phyloP scores from a whole-genome alignment of 2,329 filamentous ascomycete genomes.

The Parafenestella ontariensis region DNA sequence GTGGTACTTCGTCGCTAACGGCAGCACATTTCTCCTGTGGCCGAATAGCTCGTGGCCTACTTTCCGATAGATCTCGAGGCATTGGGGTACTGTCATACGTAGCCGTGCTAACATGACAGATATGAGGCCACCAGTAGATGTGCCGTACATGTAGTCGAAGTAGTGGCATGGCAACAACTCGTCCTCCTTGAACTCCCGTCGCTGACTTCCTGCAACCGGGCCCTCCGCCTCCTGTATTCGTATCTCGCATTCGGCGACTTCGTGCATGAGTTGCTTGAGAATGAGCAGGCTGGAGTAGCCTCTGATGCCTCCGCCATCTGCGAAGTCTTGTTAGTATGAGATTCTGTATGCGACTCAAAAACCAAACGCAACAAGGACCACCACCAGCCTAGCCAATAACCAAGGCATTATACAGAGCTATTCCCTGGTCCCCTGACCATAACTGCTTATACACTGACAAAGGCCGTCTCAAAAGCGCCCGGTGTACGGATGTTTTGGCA shows the following conservation, averaged over 20 bases:
- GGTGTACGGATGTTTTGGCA: too few species aligned
- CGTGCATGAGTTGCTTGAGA: conserved; percentile 57
- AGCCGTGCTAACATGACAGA: conserved; percentile 58
- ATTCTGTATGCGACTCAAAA: not conserved
- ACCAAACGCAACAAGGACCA: not conserved
- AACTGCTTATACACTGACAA: too few species aligned
- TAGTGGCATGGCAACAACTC: conserved; percentile 59
- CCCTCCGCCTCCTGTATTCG: conserved; percentile 54
- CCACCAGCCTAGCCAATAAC: not conserved
- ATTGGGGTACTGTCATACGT: conserved; percentile 58
- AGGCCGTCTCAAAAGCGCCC: too few species aligned
- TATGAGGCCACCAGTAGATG: conserved; percentile 60
- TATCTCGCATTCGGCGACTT: conserved; percentile 54
- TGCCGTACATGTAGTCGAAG: conserved; percentile 63
- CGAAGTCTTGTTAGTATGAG: conserved; percentile 21
- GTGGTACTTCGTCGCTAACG: conserved; percentile 58
- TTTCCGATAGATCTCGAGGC: conserved; percentile 55
- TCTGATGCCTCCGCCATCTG: conserved; percentile 59
- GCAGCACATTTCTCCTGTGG: conserved; percentile 51
- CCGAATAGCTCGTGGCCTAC: conserved; percentile 59
- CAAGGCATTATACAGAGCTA: not conserved
- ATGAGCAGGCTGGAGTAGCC: conserved; percentile 60
- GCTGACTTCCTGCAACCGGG: conserved; percentile 34
- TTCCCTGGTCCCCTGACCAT: too few species aligned
- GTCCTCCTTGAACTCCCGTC: conserved; percentile 47